A percentile compares a stretch with the other conserved stretches of the same genome.
Conservation (phyloP, 73 alveolate genomes). For the Paramecium tetraurelia region DNA sequence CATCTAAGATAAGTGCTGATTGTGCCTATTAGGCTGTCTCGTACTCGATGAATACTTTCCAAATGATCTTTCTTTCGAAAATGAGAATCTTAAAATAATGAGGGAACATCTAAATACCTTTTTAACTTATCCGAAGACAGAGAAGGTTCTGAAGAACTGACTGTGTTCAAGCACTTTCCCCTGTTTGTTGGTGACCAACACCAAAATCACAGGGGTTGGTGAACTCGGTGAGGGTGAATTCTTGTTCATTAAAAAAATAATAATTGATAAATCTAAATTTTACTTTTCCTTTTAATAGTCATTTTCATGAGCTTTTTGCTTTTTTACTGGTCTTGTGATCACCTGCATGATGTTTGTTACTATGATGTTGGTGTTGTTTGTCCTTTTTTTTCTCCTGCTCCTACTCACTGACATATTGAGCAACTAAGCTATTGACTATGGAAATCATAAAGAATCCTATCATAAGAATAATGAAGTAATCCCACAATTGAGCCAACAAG, state of each 20-base stretch:
- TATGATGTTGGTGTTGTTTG: neutral
- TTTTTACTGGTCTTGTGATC: neutral
- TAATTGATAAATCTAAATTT: neutral
- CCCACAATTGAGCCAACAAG: constrained; percentile 58
- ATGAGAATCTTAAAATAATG: neutral
- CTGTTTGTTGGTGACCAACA: constrained; percentile 41
- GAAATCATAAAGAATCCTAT: constrained; percentile 65
- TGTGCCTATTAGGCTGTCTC: constrained; percentile 41
- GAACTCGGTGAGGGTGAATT: constrained; percentile 39
- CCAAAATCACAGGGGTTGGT: constrained; percentile 47
- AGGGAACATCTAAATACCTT: neutral
- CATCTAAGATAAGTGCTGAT: constrained; percentile 29
- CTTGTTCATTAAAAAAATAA: neutral
- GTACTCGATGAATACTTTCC: constrained; percentile 47
- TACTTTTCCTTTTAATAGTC: neutral
- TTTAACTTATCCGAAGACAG: constrained; percentile 28
- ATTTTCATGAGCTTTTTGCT: neutral
- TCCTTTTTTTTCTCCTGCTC: neutral
- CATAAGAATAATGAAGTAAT: constrained; percentile 55
- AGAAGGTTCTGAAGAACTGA: constrained; percentile 30
- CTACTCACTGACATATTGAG: neutral
- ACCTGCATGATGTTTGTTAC: neutral
- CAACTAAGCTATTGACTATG: constrained; percentile 44
- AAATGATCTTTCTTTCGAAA: constrained; percentile 42
- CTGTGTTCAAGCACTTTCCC: constrained; percentile 48